A percentile compares a stretch with the other conserved stretches of the same genome.
Conservation (phyloP, 352 stramenopile genomes). For the Hyaloperonospora arabidopsidis region DNA sequence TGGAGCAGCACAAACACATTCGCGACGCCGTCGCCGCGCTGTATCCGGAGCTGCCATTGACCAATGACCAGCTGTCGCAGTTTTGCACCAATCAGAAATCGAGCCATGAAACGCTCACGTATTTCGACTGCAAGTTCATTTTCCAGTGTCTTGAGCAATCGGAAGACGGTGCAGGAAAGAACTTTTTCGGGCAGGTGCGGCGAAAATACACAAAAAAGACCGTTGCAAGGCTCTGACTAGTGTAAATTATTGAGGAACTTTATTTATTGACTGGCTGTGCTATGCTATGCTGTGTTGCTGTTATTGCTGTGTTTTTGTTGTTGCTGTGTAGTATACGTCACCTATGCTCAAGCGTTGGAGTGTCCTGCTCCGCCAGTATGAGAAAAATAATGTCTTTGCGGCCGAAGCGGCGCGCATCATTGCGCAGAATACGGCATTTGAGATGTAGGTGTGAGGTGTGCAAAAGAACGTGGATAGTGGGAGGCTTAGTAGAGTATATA, state of each 20-base stretch:
- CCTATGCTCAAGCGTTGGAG: slow-evolving; percentile 63
- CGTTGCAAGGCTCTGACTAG: neutral
- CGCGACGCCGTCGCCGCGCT: slow-evolving; percentile 48
- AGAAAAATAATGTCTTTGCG: slow-evolving; percentile 74
- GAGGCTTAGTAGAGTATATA: slow-evolving; percentile 1
- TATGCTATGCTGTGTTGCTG: neutral
- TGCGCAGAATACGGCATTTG: slow-evolving; percentile 65
- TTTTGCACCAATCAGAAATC: slow-evolving; percentile 35
- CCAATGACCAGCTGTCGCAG: slow-evolving; percentile 39
- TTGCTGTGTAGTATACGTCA: slow-evolving; percentile 62
- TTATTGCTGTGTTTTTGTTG: neutral
- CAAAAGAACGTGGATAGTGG: neutral
- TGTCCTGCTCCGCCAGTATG: slow-evolving; percentile 58
- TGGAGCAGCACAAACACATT: slow-evolving; percentile 57
- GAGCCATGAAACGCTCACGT: slow-evolving; percentile 52
- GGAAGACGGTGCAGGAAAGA: slow-evolving; percentile 49
- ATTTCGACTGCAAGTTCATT: slow-evolving; percentile 74
- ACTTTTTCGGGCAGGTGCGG: slow-evolving; percentile 68
- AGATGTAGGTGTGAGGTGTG: slow-evolving; percentile 47
- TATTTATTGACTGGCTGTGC: neutral
- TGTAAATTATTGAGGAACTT: no score
- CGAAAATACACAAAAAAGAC: neutral
- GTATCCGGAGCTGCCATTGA: slow-evolving; percentile 41
- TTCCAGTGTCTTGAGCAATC: slow-evolving; percentile 51
- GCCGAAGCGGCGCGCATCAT: slow-evolving; percentile 68